These are phyloP conservation scores for Mrakia blollopis DNA, from an alignment of 768 basidiomycete genomes.

Conservation along the genomic window DNA sequence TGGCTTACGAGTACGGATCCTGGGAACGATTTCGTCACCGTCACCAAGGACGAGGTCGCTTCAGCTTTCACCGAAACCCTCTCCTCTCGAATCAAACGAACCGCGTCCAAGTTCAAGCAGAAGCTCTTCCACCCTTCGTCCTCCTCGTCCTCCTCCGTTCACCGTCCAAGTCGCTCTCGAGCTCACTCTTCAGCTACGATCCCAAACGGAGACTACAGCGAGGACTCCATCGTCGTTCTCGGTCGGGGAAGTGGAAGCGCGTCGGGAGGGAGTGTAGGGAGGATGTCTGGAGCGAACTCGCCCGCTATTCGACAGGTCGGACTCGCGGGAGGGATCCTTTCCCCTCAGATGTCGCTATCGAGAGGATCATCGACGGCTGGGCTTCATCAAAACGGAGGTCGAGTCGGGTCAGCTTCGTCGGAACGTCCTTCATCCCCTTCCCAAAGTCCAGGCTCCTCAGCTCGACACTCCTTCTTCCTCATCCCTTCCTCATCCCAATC, in stretches of 20 bases:
- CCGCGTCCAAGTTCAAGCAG: constrained; percentile 37
- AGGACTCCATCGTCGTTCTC: neutral
- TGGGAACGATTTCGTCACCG: constrained; percentile 52
- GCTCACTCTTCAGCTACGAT: neutral
- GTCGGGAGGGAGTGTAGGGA: neutral
- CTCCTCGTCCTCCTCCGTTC: neutral
- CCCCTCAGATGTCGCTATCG: neutral
- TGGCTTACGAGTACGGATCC: constrained; percentile 68
- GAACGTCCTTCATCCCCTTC: neutral
- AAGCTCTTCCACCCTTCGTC: constrained; percentile 29
- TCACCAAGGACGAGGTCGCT: constrained; percentile 71
- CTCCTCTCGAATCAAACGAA: constrained; percentile 40
- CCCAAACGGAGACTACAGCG: neutral
- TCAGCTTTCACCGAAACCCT: constrained; percentile 50
- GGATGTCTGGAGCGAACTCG: neutral
- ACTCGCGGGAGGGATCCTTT: neutral
- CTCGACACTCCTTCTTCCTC: constrained; percentile 13
- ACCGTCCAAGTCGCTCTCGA: constrained; percentile 1
- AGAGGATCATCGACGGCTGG: neutral
- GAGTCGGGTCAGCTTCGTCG: neutral
- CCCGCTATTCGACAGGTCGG: neutral
- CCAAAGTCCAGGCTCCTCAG: neutral
- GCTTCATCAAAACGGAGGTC: neutral
- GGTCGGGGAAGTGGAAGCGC: neutral
- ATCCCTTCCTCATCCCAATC: constrained; percentile 3